Evolutionary conservation across 2,329 filamentous ascomycete genomes (phyloP), one percentile per base, ranked within the genome.

Genomic region (Neofusicoccum ribis): DNA sequence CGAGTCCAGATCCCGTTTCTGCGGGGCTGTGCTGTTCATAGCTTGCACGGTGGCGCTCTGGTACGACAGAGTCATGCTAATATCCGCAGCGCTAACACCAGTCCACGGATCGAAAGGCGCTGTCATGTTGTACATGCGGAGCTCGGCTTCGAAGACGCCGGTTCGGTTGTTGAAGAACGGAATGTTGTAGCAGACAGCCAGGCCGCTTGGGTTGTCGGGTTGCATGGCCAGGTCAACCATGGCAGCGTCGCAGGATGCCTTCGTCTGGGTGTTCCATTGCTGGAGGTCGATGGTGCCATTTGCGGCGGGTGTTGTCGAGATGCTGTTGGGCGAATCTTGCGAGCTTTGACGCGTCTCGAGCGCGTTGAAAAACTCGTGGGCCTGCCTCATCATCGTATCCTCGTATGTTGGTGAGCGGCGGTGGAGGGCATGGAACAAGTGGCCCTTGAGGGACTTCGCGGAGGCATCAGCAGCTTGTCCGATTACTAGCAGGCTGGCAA

Each of bases 121-220:
- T 5, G 87, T 88, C 52, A 93, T 79, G 75, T 89, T 88, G 79
- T 88, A 95, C 66, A 95, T 80, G 63, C 91, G 84, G 59, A 95
- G 77, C 74, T 95, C 91, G 36, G 91, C 91, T 76, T 91, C 86
- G 74, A 95, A 95, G 15, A 87, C 80, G 36, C 91, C 91, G 0
- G 85, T 88, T 4, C 77, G 77, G 70, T 85, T 86, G 78, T 94
- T 85, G 65, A 92, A 83, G 44, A 86, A 86, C 0, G 89, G 88
- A 27, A 96, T 78, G 74, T 95, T 96, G 80, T 94, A 95, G 84
- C 92, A 96, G 54, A 91, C 86, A 66, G 89, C 89, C 54, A 92
- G 86, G 59, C 92, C 92, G 9, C 90, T 89, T 5, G 90, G 90
- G 69, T 93, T 94, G 27, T 85, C 84, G 47, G 88, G 85, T 66